Percentiles rank a stretch among this genome's conserved stretches.
Evolutionary conservation across 768 basidiomycete genomes (phyloP).

Genomic region (Boletus subparvulus): DNA sequence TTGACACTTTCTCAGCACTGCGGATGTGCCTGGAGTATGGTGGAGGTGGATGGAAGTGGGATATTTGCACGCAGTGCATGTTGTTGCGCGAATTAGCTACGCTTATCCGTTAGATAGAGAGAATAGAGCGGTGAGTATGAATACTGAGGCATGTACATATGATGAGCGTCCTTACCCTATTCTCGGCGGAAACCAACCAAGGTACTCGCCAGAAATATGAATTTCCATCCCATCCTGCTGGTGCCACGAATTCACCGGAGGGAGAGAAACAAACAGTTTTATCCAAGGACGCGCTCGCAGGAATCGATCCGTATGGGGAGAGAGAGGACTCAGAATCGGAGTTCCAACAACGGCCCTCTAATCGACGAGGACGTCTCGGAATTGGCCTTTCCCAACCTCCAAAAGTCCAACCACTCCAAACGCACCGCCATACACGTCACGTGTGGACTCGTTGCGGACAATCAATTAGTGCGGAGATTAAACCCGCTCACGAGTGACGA

Average conservation of each 20-base stretch:
- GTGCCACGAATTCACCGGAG: background rate
- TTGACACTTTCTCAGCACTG: background rate
- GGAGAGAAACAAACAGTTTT: conserved; percentile 3
- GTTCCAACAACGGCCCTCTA: too few relatives aligned
- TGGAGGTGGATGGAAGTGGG: background rate
- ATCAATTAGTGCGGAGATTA: too few relatives aligned
- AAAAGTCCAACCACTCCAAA: too few relatives aligned
- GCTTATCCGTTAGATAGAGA: background rate
- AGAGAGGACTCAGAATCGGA: too few relatives aligned
- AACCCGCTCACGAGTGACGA: too few relatives aligned
- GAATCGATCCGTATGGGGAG: background rate
- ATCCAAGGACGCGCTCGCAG: background rate
- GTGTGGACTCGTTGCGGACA: too few relatives aligned
- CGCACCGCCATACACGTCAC: too few relatives aligned
- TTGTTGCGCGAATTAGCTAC: background rate
- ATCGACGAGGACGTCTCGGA: too few relatives aligned
- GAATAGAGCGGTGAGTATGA: background rate
- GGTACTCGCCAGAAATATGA: background rate
- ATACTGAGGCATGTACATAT: background rate
- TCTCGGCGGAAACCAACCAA: background rate
- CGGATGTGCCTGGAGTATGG: background rate
- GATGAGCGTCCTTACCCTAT: too few relatives aligned
- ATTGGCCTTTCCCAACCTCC: too few relatives aligned
- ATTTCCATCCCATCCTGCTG: background rate
- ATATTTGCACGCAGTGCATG: background rate